Evolutionary conservation across 2,329 filamentous ascomycete species (phyloP).

Genomic region (Pyricularia sp.): DNA sequence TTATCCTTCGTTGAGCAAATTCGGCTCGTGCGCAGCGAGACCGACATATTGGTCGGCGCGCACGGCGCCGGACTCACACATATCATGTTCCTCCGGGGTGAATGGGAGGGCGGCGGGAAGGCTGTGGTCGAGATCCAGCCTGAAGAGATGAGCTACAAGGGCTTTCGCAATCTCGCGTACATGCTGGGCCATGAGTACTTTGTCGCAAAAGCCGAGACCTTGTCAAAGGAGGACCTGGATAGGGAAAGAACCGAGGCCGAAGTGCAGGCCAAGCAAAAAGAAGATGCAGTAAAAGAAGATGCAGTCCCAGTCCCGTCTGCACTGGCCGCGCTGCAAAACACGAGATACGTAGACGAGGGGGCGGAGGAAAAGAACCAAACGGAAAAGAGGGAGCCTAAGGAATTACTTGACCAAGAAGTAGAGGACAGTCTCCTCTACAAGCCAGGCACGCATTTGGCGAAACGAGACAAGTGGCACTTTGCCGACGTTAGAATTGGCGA

Average conservation of each 20-base stretch:
- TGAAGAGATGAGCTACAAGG: conserved; percentile 21
- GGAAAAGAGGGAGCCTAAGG: not conserved
- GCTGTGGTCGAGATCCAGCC: conserved; percentile 33
- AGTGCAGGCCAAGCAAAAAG: not conserved
- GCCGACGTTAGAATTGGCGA: not conserved
- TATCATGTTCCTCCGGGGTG: conserved; percentile 26
- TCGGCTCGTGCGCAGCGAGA: conserved; percentile 18
- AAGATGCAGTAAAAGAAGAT: not conserved
- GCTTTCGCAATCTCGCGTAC: conserved; percentile 6
- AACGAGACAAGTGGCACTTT: not conserved
- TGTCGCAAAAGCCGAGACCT: too few relatives aligned
- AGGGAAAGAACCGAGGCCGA: not conserved
- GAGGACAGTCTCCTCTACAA: not conserved
- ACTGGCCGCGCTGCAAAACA: not conserved
- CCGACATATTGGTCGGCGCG: conserved; percentile 31
- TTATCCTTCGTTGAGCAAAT: conserved; percentile 28
- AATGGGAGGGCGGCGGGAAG: conserved; percentile 15
- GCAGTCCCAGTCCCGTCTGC: not conserved
- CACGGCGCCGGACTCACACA: conserved; percentile 35
- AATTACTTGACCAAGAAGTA: not conserved
- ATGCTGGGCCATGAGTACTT: conserved; percentile 15
- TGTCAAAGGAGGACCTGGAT: not conserved
- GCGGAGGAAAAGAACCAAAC: not conserved
- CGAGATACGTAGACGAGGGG: not conserved
- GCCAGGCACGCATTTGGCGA: not conserved